Base-by-base conservation (phyloP, 1,284 basidiomycete genomes). In the Irpex rosettiformis region DNA sequence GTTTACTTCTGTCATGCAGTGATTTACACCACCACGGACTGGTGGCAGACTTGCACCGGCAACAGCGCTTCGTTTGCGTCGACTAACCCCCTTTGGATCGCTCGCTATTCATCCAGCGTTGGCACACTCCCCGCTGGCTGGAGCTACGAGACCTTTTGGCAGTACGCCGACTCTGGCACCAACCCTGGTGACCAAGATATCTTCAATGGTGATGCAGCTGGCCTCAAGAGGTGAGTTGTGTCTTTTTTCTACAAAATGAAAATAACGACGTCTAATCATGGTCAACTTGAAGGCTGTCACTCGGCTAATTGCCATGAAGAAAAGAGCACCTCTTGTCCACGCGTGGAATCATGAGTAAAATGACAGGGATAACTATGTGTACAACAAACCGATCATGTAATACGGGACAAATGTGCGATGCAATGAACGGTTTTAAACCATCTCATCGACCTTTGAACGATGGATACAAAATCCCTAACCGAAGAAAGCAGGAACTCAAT, bases 381-480 rank as follows among this genome's bases (percentile, higher is more conserved):
- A 45, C 43, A 45, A 45, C 8, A 7, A 45, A 45, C 43, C 43
- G 43, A 11, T 22, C 16, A 45, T 18, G 16, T n/a, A 22, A 45
- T n/a, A n/a, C 21, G 8, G 43, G 10, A 3, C 4, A 8, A 21
- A 22, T n/a, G 21, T 45, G 5, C 16, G 13, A 45, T 8, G 43
- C 16, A 11, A 47, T 27, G 48, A 52, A 40, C n/a, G 29, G 47
- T 33, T 30, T 64, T 59, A 71, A 10, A 82, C 78, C 28, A 96
- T 80, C 69, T 96, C 93, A 68, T 97, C 94, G 1, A 97, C 94
- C 72, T 95, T 96, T 57, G 91, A 92, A 29, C 91, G 78, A 67
- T 88, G 87, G 58, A 97, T 90, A 66, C 93, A 95, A 71, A 97
- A 96, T 0, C 93, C 94, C 85, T 94, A 64, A 37, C n/a, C n/a